A percentile compares a stretch with the other conserved stretches of the same genome.
These are phyloP conservation scores for Helianthus annuus DNA, from an alignment of 129 eudicot genomes.

Conservation along the genomic window DNA sequence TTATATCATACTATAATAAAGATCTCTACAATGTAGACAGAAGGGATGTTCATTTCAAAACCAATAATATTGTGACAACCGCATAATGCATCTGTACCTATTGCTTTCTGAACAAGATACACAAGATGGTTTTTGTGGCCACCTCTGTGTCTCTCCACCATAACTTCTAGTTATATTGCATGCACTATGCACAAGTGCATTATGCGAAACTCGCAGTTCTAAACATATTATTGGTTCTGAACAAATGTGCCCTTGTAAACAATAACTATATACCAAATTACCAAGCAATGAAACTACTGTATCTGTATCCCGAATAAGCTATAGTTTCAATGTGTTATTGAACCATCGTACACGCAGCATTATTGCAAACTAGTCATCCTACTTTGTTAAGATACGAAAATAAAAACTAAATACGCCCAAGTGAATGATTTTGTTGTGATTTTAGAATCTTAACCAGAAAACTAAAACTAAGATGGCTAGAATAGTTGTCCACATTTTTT, in stretches of 20 bases:
- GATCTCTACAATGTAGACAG: neutral
- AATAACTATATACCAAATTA: neutral
- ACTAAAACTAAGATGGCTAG: conserved; percentile 4
- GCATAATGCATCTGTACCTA: too few species aligned
- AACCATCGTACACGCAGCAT: neutral
- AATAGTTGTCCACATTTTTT: neutral
- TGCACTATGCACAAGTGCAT: too few species aligned
- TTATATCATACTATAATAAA: neutral
- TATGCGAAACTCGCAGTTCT: too few species aligned
- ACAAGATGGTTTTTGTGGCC: too few species aligned
- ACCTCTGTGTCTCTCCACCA: too few species aligned
- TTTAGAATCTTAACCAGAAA: neutral
- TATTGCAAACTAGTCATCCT: neutral
- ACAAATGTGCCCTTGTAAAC: neutral
- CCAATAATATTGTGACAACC: too few species aligned
- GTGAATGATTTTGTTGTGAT: neutral
- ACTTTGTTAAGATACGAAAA: conserved; percentile 1
- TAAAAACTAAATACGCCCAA: conserved; percentile 2
- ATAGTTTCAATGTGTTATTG: neutral
- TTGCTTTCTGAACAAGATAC: too few species aligned
- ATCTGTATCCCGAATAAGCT: neutral
- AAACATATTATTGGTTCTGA: too few species aligned
- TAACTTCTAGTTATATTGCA: too few species aligned
- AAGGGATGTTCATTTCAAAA: too few species aligned
- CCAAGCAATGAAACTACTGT: conserved; percentile 1